Evolutionary conservation across 768 basidiomycete species (phyloP).

Genomic region (Mycena vitilis): DNA sequence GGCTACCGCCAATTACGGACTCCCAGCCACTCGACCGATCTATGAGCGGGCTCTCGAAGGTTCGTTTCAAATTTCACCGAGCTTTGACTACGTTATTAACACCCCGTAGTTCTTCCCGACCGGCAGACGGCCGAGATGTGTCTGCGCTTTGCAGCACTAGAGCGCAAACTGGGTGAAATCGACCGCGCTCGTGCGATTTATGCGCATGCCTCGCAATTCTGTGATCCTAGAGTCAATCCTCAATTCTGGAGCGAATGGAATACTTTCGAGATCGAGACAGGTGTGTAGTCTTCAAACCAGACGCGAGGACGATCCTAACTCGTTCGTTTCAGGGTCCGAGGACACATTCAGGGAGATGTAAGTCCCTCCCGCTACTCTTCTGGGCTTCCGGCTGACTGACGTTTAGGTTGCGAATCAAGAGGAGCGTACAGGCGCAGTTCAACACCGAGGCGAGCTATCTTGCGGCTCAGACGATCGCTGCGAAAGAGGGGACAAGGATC

Average conservation of each 20-base stretch:
- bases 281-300: constrained; percentile 41
- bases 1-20: constrained; percentile 93
- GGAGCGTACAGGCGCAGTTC: constrained; percentile 98
- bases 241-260: constrained; percentile 99
- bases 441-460: constrained; percentile 96
- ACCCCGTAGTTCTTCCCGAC: constrained; percentile 77
- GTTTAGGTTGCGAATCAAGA: constrained; percentile 80
- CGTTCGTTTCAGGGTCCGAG: constrained; percentile 63
- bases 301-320: no score
- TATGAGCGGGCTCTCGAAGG: constrained; percentile 95
- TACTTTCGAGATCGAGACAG: constrained; percentile 96
- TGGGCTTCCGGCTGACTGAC: no score
- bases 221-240: constrained; percentile 91
- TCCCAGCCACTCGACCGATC: constrained; percentile 95
- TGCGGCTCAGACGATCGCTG: constrained; percentile 88
- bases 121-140: constrained; percentile 98
- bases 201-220: constrained; percentile 98
- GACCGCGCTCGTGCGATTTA: constrained; percentile 97
- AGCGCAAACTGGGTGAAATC: constrained; percentile 98
- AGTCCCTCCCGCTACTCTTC: no score
- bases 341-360: constrained; percentile 96
- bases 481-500: constrained; percentile 66
- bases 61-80: constrained; percentile 33
- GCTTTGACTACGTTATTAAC: neutral
- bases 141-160: constrained; percentile 92